Conservation (phyloP, 2,329 filamentous ascomycete species). For the Aspergillus pseudoterreus region DNA sequence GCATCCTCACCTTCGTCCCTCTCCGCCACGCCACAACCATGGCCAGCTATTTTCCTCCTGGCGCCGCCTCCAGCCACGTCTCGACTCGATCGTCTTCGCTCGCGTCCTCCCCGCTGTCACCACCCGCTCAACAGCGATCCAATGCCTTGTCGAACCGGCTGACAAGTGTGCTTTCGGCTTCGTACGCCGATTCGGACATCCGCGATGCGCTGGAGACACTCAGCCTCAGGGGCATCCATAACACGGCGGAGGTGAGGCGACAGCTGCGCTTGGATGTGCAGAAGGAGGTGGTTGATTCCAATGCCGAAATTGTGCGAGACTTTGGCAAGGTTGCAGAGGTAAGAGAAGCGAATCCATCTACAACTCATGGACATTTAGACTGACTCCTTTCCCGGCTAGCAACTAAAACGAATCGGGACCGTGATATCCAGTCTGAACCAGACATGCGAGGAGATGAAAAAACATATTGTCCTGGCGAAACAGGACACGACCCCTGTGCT, state of each 20-base stretch:
- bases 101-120: constrained; percentile 27
- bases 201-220: constrained; percentile 76
- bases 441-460: constrained; percentile 76
- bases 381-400: constrained; percentile 47
- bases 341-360: constrained; percentile 22
- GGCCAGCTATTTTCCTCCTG: constrained; percentile 33
- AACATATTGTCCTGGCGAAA: constrained; percentile 71
- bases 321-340: constrained; percentile 89
- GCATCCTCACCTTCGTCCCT: neutral
- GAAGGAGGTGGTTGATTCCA: constrained; percentile 87
- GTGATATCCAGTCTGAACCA: constrained; percentile 75
- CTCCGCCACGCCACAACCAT: constrained; percentile 15
- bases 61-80: constrained; percentile 19
- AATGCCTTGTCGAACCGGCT: constrained; percentile 78
- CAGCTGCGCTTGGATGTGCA: constrained; percentile 79
- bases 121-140: constrained; percentile 31
- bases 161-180: constrained; percentile 80
- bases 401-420: constrained; percentile 78
- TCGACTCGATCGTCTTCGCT: constrained; percentile 20
- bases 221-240: constrained; percentile 67
- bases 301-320: constrained; percentile 81
- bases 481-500: constrained; percentile 70
- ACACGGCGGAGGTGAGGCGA: constrained; percentile 73
- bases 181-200: constrained; percentile 89
- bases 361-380: constrained; percentile 2